Evolutionary conservation across 306 rosid species (phyloP), one percentile per base, ranked within the genome.

Genomic region (Cercis canadensis): DNA sequence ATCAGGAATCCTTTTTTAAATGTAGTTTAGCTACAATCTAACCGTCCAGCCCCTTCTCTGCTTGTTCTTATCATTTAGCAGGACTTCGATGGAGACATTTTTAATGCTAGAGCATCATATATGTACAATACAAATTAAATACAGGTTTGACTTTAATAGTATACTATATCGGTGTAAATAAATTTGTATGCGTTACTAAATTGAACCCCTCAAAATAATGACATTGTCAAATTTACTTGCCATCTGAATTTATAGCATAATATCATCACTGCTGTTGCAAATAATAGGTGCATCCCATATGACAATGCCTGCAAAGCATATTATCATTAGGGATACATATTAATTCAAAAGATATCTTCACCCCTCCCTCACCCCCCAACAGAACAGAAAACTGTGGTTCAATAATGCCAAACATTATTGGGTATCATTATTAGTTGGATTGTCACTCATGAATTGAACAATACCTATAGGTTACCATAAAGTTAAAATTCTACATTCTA

Each of bases 101-200:
- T 13, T 33, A 68, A 74, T 65, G 15, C 44, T 15, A 43, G 43
- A 49, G 52, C 65, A 33, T 61, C 56, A 61, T 46, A 8, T 10
- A 2, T 39, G 36, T 44, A 10, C 50, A 44, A 9, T 52, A 66
- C 66, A 13, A 24, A 43, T 29, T 7, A 67, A 72, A 70, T 9
- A 67, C 34, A 67, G 65, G 82, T 55, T 59, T 39, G 45, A 52
- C 52, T 63, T 54, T 21, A 10, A 44, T 43, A 44, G 65, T 62
- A 55, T 54, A 32, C 41, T 50, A 57, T 18, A 63, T 15, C 50
- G n/a, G 39, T 13, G 33, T 40, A 56, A 34, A 68, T 44, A 73
- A 81, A 81, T 72, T 77, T 62, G 67, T 57, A 53, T 60, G 54
- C 45, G 60, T 58, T 62, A 57, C 36, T 37, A 53, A 73, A 66